Conservation (phyloP, 192 early-diverging fungal species). For the Oehlia diaphana region DNA sequence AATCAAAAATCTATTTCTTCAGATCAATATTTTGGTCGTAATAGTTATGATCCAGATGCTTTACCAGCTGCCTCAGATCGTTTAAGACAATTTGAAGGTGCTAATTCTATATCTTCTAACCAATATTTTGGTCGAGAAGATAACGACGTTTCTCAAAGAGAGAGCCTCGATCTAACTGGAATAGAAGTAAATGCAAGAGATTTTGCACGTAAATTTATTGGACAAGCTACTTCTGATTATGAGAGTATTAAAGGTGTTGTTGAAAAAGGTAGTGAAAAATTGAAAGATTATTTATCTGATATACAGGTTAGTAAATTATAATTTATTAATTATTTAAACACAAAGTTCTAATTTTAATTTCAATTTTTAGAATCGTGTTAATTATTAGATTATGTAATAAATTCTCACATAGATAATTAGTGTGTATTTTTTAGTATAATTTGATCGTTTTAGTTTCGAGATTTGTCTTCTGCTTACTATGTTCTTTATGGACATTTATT, state of each 20-base stretch:
- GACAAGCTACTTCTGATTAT: slow-evolving; percentile 45
- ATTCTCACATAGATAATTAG: no score
- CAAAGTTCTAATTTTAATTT: no score
- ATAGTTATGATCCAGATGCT: slow-evolving; percentile 60
- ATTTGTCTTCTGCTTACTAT: no score
- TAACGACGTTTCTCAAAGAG: slow-evolving; percentile 35
- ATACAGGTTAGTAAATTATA: slow-evolving; percentile 22
- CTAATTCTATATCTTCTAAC: slow-evolving; percentile 78
- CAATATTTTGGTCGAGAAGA: slow-evolving; percentile 81
- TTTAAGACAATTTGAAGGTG: slow-evolving; percentile 66
- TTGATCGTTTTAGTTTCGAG: no score
- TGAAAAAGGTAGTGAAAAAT: slow-evolving; percentile 35
- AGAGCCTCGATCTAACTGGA: slow-evolving; percentile 35
- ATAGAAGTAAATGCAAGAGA: slow-evolving; percentile 38
- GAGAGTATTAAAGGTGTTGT: slow-evolving; percentile 43
- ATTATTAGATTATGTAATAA: no score
- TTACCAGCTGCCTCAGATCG: slow-evolving; percentile 56
- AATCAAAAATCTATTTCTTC: slow-evolving; percentile 86
- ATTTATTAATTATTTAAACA: background rate
- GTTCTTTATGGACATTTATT: no score
- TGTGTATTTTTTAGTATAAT: no score
- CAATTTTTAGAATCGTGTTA: no score
- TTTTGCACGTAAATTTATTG: slow-evolving; percentile 48
- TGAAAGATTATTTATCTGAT: slow-evolving; percentile 26
- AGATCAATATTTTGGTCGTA: slow-evolving; percentile 89